These are phyloP conservation scores for Stagonosporopsis cucurbitacearum DNA, from an alignment of 2,329 filamentous ascomycete species.

Conservation along the genomic window DNA sequence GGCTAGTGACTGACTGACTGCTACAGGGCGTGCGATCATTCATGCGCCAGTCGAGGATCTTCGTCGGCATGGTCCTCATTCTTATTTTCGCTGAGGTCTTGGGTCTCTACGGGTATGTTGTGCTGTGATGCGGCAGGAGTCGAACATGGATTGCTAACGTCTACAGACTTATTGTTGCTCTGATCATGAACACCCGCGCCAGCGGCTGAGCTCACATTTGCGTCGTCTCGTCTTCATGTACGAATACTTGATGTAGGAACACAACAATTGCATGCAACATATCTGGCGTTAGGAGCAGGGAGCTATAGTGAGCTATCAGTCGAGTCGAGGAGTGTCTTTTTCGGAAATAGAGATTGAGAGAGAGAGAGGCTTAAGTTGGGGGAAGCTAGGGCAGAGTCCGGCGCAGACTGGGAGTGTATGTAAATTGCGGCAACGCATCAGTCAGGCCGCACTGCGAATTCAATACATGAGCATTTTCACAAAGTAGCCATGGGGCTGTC, in stretches of 20 bases:
- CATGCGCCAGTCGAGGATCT: slow-evolving; percentile 95
- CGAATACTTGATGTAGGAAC: slow-evolving; percentile 36
- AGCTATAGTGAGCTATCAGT: not conserved
- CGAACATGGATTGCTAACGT: slow-evolving; percentile 18
- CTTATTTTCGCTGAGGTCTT: slow-evolving; percentile 98
- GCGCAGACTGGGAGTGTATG: not conserved
- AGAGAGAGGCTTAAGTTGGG: not conserved
- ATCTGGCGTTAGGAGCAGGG: slow-evolving; percentile 15
- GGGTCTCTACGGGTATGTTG: slow-evolving; percentile 87
- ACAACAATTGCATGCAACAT: slow-evolving; percentile 17
- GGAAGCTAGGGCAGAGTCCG: not conserved
- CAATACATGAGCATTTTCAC: not conserved
- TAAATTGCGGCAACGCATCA: slow-evolving; percentile 3
- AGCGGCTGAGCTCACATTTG: slow-evolving; percentile 55
- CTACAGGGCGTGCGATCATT: slow-evolving; percentile 80
- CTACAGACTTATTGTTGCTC: slow-evolving; percentile 82
- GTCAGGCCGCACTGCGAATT: not conserved
- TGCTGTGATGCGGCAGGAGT: not conserved
- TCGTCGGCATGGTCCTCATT: slow-evolving; percentile 98
- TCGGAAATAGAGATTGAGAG: not conserved
- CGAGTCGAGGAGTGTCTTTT: not conserved
- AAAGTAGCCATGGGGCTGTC: not conserved
- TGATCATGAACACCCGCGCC: slow-evolving; percentile 90
- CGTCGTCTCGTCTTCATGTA: slow-evolving; percentile 30
- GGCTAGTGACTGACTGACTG: slow-evolving; percentile 23